phyloP scores from a whole-genome alignment of 495 filamentous ascomycete species.

The Penicillium odoratum region DNA sequence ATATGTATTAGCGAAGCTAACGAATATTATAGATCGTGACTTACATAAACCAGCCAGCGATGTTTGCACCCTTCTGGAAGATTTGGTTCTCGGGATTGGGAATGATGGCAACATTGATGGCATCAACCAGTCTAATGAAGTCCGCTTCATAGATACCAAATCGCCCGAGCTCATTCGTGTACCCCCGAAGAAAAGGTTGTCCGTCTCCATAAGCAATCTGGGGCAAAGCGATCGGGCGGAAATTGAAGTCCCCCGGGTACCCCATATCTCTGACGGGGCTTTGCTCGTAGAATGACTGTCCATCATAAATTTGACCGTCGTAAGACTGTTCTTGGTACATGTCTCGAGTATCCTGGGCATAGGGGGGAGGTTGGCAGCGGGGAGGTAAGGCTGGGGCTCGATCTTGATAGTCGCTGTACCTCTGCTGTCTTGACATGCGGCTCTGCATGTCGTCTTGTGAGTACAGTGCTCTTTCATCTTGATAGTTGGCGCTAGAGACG shows the following conservation, averaged over 20 bases:
- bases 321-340: not conserved
- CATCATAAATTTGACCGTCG: not conserved
- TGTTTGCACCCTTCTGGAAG: slow-evolving; percentile 6
- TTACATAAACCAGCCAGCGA: slow-evolving; percentile 5
- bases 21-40: not conserved
- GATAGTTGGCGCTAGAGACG: not conserved
- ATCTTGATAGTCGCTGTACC: slow-evolving; percentile 1
- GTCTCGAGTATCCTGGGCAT: not conserved
- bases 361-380: not conserved
- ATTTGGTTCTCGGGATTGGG: slow-evolving; percentile 7
- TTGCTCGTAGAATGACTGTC: not conserved
- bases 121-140: slow-evolving; percentile 1
- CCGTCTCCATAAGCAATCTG: slow-evolving; percentile 4
- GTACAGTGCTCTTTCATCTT: not conserved
- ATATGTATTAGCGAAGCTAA: not conserved
- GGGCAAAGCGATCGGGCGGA: slow-evolving; percentile 2
- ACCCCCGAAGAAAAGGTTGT: slow-evolving; percentile 7
- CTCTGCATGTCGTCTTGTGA: not conserved
- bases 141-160: slow-evolving; percentile 3
- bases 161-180: not conserved
- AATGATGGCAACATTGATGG: slow-evolving; percentile 8
- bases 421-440: not conserved
- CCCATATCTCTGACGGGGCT: not conserved
- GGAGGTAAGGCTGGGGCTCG: not conserved
- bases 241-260: not conserved